Base-by-base conservation (phyloP, 2,329 filamentous ascomycete species). In the Beauveria varroae region DNA sequence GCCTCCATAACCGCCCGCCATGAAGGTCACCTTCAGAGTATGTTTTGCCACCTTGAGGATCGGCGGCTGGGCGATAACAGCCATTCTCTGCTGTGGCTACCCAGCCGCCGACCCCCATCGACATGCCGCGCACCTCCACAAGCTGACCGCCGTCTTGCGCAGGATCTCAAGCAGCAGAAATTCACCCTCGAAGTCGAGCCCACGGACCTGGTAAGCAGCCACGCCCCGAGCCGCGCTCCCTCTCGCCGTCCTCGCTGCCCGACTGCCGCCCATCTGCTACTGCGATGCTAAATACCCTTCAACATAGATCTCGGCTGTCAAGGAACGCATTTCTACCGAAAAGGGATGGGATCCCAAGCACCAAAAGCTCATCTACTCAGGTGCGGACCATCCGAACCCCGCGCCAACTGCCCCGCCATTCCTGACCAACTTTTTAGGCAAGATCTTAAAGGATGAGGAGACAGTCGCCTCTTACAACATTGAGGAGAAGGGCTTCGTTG, bases 131-230 rank as follows among this genome's bases (percentile, higher is more conserved):
- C 46, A 3, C 6, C 24, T 16, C 18, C 18, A 22, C 16, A 61
- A 55, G 51, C 58, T 61, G 43, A 40, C 46, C 51, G 50, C 26
- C 16, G 26, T 51, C 24, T 40, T 24, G 46, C 49, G 40, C 69
- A 97, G 93, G 95, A 99, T 81, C 84, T 99, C 72, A 98, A 97
- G 83, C 95, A 98, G 78, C 90, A 97, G 76, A 97, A 97, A 82
- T 99, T 99, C 79, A 87, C 88, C 72, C 89, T 99, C 81, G 93
- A 98, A 68, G 91, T 92, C 72, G 93, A 98, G 76, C 91, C 93
- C 65, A 87, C 89, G 67, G 93, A 97, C 74, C 90, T 91, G 75
- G 93, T 97, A 87, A 71, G 89, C 75, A 70, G 67, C 70, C 73
- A 12, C 10, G n/a, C 18, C n/a, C 28, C 50, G 20, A 72, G 73